Evolutionary conservation across 2,329 filamentous ascomycete genomes (phyloP), one percentile per base, ranked within the genome.

Genomic region (Pestalotiopsis sp.): DNA sequence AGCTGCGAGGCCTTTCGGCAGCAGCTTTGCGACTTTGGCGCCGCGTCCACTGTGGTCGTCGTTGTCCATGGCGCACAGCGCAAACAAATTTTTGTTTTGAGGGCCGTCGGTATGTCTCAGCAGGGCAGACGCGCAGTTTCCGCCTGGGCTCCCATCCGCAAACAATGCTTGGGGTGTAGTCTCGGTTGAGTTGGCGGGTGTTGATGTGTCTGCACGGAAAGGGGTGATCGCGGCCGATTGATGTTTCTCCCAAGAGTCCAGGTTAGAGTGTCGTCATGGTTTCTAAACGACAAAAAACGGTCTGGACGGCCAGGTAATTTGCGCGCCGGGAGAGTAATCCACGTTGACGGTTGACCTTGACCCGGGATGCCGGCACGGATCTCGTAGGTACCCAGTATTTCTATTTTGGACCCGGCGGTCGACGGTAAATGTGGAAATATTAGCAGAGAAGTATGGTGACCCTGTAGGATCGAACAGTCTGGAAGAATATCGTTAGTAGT

Each of bases 1-100:
- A 62, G 81, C 81, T 36, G 80, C 78, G 66, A 89, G 82, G 49
- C 83, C 80, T 74, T 85, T 87, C 65, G 86, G 83, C 45, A 90
- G 78, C 38, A 90, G 81, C 78, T 87, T 89, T 68, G 80, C 82
- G 58, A 88, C 78, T 13, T 81, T 80, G 70, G 77, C 59, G 23
- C 36, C n/a, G 41, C 49, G 81, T 67, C 70, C 68, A 59, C 71
- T 40, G 36, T 17, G 70, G 31, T 61, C 70, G 31, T 61, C 70
- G 14, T 73, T 70, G 25, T 77, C 68, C 68, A 70, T 68, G 49
- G 25, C 45, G 63, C 49, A 20, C 57, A 14, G 17, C n/a, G 38
- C 63, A 13, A 25, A 38, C 58, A 6, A 20, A 36, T 31, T 58
- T 9, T 40, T 36, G 31, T 36, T 4, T n/a, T 27, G 41, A 66